These are phyloP conservation scores for Colletotrichum tabaci DNA, from an alignment of 2,329 filamentous ascomycete genomes.

Conservation along the genomic window DNA sequence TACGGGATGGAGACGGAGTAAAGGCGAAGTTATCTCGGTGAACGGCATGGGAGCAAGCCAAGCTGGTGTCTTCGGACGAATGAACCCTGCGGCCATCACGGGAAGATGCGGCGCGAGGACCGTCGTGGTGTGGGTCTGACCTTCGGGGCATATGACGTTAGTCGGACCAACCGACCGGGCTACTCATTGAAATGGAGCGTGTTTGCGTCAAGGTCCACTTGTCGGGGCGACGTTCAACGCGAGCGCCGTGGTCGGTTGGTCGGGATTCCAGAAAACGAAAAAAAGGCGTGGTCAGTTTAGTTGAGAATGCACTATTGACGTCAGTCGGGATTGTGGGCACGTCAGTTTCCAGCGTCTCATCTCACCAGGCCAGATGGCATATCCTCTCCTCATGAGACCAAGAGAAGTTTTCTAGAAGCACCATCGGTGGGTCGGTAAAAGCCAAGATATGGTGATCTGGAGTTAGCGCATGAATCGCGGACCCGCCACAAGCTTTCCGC, in stretches of 20 bases:
- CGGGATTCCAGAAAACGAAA: not conserved
- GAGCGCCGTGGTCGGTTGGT: not conserved
- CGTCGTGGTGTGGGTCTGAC: slow-evolving; percentile 8
- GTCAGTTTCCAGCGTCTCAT: not conserved
- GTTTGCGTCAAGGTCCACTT: not conserved
- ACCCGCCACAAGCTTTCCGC: slow-evolving; percentile 20
- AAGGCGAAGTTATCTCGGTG: slow-evolving; percentile 24
- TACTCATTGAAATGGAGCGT: not conserved
- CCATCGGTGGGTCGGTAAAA: not conserved
- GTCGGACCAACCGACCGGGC: not conserved
- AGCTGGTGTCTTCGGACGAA: slow-evolving; percentile 9
- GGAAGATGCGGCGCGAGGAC: slow-evolving; percentile 14
- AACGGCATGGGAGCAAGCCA: not conserved
- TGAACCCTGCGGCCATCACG: slow-evolving; percentile 3
- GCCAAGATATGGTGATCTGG: slow-evolving; percentile 34
- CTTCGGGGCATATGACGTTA: slow-evolving; percentile 11
- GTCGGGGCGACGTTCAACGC: not conserved
- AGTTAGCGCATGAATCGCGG: slow-evolving; percentile 21
- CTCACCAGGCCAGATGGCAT: not conserved
- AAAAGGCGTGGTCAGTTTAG: not conserved
- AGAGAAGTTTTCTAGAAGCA: slow-evolving; percentile 27
- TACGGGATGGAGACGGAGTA: slow-evolving; percentile 6
- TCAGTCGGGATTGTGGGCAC: not conserved
- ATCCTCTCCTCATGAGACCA: not conserved
- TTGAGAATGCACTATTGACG: not conserved